phyloP scores from a whole-genome alignment of 805 yeast genomes.

The Saccharomycopsis sp. region DNA sequence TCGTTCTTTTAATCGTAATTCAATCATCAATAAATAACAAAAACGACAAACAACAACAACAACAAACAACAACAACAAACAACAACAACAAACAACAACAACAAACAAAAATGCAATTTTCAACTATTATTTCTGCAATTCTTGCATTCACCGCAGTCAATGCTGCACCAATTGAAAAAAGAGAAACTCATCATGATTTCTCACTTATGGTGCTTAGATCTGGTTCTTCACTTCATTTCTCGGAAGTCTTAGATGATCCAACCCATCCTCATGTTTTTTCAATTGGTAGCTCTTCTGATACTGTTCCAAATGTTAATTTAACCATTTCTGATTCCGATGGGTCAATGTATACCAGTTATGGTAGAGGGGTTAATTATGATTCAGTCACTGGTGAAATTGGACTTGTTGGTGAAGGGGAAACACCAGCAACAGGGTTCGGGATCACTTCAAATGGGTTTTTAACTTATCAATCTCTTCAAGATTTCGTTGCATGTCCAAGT shows the following conservation, averaged over 20 bases:
- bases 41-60: too few species aligned
- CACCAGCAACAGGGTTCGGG: neutral
- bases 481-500: neutral
- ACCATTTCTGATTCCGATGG: neutral
- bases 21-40: too few species aligned
- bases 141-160: too few species aligned
- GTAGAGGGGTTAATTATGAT: neutral
- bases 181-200: neutral
- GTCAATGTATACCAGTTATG: neutral
- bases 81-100: too few species aligned
- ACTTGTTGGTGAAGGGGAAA: neutral
- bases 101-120: neutral
- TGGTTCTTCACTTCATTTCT: neutral
- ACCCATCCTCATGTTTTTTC: neutral
- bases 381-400: neutral
- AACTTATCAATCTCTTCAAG: too few species aligned
- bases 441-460: neutral
- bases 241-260: neutral
- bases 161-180: neutral
- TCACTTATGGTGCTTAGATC: neutral
- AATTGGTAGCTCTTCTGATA: neutral
- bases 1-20: too few species aligned
- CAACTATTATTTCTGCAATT: neutral
- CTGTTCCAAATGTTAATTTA: neutral
- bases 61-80: too few species aligned